Conservation (phyloP, 129 eudicot genomes). For the Chrysanthemum seticuspe region DNA sequence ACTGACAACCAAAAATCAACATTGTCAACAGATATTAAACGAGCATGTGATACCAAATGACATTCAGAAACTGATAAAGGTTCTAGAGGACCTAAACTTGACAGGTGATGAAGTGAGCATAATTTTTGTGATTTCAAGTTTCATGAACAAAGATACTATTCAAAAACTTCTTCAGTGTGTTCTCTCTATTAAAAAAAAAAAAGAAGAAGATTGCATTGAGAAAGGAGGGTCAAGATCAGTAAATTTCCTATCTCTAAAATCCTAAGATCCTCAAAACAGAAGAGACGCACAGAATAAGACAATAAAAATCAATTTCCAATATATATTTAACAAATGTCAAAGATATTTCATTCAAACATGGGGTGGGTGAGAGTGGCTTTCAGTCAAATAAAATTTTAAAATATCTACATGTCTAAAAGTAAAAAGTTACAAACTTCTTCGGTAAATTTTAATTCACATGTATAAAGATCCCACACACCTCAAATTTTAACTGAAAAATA, state of each 20-base stretch:
- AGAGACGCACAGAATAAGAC: conserved; percentile 9
- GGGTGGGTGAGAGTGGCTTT: conserved; percentile 16
- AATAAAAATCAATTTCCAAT: neutral
- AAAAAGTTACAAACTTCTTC: conserved; percentile 11
- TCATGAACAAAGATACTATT: neutral
- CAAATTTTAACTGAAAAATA: conserved; percentile 8
- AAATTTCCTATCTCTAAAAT: conserved; percentile 1
- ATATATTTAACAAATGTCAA: neutral
- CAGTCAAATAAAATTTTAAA: conserved; percentile 22
- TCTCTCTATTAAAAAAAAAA: neutral
- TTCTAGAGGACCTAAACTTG: neutral
- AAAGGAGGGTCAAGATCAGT: neutral
- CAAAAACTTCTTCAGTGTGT: neutral
- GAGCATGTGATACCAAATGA: neutral
- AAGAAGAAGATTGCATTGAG: neutral
- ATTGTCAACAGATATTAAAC: neutral
- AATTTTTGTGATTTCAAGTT: neutral
- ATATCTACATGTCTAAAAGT: conserved; percentile 4
- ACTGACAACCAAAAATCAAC: conserved; percentile 4
- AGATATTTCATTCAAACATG: neutral
- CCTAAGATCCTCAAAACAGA: neutral
- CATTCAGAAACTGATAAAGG: neutral
- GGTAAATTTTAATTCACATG: neutral
- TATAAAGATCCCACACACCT: conserved; percentile 10
- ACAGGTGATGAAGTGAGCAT: neutral